Evolutionary conservation across 441 rosid species (phyloP).

Genomic region (Pelargonium australe): DNA sequence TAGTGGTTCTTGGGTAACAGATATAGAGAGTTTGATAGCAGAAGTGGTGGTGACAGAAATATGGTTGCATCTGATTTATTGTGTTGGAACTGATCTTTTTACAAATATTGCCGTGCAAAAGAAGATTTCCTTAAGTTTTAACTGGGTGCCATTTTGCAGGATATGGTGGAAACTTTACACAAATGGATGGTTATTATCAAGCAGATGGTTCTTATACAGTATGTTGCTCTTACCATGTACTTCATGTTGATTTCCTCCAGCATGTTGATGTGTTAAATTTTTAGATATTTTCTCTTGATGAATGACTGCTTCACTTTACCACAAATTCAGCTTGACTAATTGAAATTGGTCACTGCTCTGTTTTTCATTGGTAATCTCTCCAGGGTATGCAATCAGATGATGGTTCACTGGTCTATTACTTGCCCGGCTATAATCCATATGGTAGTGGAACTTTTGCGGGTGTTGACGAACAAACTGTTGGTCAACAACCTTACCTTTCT

Average conservation of each 20-base stretch:
- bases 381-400: constrained; percentile 46
- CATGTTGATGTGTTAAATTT: not conserved
- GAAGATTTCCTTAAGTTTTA: not conserved
- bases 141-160: constrained; percentile 27
- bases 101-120: not conserved
- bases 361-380: constrained; percentile 17
- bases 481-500: constrained; percentile 41
- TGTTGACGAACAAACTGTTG: constrained; percentile 34
- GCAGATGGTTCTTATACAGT: constrained; percentile 32
- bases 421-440: constrained; percentile 46
- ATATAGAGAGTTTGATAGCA: too few species aligned
- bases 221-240: constrained; percentile 17
- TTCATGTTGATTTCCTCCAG: constrained; percentile 8
- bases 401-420: constrained; percentile 39
- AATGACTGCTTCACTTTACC: not conserved
- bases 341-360: constrained; percentile 16
- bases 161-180: constrained; percentile 26
- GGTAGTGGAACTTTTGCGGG: constrained; percentile 36
- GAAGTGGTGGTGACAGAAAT: too few species aligned
- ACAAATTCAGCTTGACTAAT: constrained; percentile 9
- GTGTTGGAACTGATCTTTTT: not conserved
- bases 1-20: too few species aligned
- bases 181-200: constrained; percentile 33
- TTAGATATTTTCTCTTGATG: not conserved
- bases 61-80: not conserved